Evolutionary conservation across 345 rosid genomes (phyloP).

Genomic region (Camelina laxa): DNA sequence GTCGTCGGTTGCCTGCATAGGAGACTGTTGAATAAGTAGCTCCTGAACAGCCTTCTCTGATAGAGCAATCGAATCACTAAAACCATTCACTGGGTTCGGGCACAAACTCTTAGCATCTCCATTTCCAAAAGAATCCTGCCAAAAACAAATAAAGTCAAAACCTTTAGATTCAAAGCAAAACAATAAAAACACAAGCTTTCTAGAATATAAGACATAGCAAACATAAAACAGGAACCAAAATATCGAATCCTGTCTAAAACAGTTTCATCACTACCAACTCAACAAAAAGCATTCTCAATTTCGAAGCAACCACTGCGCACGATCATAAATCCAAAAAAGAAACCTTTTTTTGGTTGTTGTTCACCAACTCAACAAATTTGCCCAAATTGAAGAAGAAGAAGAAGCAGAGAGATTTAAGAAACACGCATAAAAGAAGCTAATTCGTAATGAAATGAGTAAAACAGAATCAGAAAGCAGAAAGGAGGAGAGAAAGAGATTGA

Average conservation of each 20-base stretch:
- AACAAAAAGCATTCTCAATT: conserved; percentile 4
- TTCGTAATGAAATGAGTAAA: conserved; percentile 6
- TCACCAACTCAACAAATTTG: not conserved
- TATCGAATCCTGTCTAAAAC: not conserved
- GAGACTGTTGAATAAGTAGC: conserved; percentile 72
- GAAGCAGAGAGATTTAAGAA: conserved; percentile 7
- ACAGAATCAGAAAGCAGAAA: conserved; percentile 5
- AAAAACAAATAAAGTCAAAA: conserved; percentile 14
- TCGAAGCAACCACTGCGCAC: not conserved
- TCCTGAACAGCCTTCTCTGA: conserved; percentile 94
- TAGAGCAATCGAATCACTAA: conserved; percentile 53
- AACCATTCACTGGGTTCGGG: conserved; percentile 58
- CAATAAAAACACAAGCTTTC: not conserved
- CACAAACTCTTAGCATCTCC: conserved; percentile 56
- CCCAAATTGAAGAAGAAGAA: conserved; percentile 21
- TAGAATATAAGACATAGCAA: not conserved
- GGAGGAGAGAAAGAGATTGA: conserved; percentile 20
- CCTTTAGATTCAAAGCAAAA: not conserved
- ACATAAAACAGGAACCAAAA: not conserved
- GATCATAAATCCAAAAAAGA: conserved; percentile 19
- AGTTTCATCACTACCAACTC: conserved; percentile 6
- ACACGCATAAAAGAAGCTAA: not conserved
- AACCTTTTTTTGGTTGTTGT: not conserved
- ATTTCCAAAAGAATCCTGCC: conserved; percentile 54
- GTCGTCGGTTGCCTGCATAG: conserved; percentile 74